Evolutionary conservation across 1,139 yeast genomes (phyloP), one percentile per base, ranked within the genome.

Genomic region (Kluyveromyces sp.): DNA sequence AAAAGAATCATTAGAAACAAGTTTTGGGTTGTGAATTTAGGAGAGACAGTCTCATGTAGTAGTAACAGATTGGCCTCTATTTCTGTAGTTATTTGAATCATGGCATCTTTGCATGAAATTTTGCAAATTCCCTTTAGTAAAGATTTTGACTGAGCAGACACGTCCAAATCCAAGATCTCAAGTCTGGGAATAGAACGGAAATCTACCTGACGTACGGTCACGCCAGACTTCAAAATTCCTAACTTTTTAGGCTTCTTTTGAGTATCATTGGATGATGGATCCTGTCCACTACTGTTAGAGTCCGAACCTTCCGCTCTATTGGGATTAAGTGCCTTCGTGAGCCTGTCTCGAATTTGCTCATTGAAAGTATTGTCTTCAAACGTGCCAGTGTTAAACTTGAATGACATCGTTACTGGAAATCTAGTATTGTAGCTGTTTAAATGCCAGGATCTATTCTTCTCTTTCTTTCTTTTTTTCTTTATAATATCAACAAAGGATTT

Each of bases 1-100:
- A 41, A 64, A 63, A 1, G 67, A 64, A 39, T 61, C 61, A 49
- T 62, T 64, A 29, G 60, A 59, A 30, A 62, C 58, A 49, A 64
- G 50, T 5, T 54, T 54, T 8, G 67, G 68, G 59, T 59, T 3
- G 61, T 55, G 45, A 64, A 64, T 26, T 42, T 45, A 8, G 66
- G 66, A 4, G 59, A 54, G 27, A 54, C 53, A 26, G 57, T 53
- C 21, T 59, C 54, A 45, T 58, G 57, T 15, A 61, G 51, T 42
- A 61, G 48, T 37, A 64, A 48, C 45, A 61, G 46, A 46, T 64
- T 64, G 15, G 67, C 58, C 45, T 64, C 68, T 21, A 64, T 60
- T 26, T 61, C 62, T 1, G 68, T 63, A 34, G 57, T 59, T 29
- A 64, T 55, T 47, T 60, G 60, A 8, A 63, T 45, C 53, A 55